Evolutionary conservation across 1,284 basidiomycete genomes (phyloP), one percentile per base, ranked within the genome.

Genomic region (Agaricales sp.): DNA sequence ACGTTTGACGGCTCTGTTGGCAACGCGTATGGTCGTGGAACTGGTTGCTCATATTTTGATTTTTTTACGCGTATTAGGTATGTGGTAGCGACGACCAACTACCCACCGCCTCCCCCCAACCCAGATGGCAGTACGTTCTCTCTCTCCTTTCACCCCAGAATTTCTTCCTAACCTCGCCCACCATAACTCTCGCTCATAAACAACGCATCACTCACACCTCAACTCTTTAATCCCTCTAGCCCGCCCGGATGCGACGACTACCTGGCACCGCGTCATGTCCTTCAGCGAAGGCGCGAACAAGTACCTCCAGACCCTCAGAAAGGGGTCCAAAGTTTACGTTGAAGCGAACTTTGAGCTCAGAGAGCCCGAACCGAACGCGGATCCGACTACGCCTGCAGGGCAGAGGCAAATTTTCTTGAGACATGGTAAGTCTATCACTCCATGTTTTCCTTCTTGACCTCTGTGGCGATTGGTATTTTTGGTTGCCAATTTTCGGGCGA

Each of bases 361-460:
- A 39, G 86, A 90, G 54, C 74, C 85, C 4, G 81, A 83, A 45
- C 61, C 70, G 3, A 68, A 65, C 43, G 75, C 82, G 6, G 82
- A 87, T 47, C 71, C 83, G 2, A 65, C 71, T 44, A 75, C 80
- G 1, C 75, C 79, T 22, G 71, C 78, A 51, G 82, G 80, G 1
- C 86, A 87, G 59, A 77, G 83, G 25, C 87, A 89, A 60, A 83
- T 90, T 50, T 85, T 88, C 66, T 69, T 89, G 41, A 72, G 75
- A 57, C 86, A 89, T 53, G 86, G 87, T 86, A 52, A 38, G 71
- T 57, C 26, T n/a, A n/a, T 13, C n/a, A n/a, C n/a, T n/a, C n/a
- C n/a, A n/a, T n/a, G n/a, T n/a, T n/a, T n/a, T 46, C 4, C 8
- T 11, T 24, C 4, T 6, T 59, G 60, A 55, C 30, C 50, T 35